Conservation (phyloP, 305 asterid genomes). For the Stenogyne calaminthoides region DNA sequence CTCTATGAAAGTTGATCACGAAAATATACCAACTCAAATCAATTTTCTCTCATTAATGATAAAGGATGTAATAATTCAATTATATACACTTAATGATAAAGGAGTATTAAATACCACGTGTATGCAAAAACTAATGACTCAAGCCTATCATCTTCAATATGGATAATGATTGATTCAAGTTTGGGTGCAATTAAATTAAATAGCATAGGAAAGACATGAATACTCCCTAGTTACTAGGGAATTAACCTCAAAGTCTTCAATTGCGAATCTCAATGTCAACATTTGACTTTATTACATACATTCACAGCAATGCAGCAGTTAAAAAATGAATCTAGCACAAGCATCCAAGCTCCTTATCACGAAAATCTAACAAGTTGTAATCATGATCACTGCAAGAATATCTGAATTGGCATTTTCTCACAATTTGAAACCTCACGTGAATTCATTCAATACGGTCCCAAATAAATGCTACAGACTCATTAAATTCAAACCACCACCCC, state of each 20-base stretch:
- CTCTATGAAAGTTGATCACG: background rate
- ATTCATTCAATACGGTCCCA: slow-evolving; percentile 43
- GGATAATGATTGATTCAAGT: no score
- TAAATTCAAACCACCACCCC: background rate
- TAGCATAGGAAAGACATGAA: background rate
- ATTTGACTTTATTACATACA: slow-evolving; percentile 39
- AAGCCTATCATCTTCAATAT: background rate
- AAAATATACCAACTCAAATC: slow-evolving; percentile 4
- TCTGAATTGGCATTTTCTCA: slow-evolving; percentile 35
- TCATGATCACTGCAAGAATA: slow-evolving; percentile 41
- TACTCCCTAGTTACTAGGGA: background rate
- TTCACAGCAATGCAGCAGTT: slow-evolving; percentile 30
- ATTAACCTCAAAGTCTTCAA: slow-evolving; percentile 7
- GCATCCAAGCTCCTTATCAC: slow-evolving; percentile 39
- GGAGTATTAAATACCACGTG: background rate
- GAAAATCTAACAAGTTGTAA: slow-evolving; percentile 43
- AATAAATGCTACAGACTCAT: background rate
- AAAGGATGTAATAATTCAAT: background rate
- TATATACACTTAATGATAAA: background rate
- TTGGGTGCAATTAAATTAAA: background rate
- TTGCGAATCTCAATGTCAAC: slow-evolving; percentile 31
- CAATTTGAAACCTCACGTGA: slow-evolving; percentile 56
- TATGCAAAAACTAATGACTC: background rate
- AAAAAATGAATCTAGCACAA: slow-evolving; percentile 41
- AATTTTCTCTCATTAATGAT: slow-evolving; percentile 10